Evolutionary conservation across 257 asterid species (phyloP).

Genomic region (Fraxinus cuspidata): DNA sequence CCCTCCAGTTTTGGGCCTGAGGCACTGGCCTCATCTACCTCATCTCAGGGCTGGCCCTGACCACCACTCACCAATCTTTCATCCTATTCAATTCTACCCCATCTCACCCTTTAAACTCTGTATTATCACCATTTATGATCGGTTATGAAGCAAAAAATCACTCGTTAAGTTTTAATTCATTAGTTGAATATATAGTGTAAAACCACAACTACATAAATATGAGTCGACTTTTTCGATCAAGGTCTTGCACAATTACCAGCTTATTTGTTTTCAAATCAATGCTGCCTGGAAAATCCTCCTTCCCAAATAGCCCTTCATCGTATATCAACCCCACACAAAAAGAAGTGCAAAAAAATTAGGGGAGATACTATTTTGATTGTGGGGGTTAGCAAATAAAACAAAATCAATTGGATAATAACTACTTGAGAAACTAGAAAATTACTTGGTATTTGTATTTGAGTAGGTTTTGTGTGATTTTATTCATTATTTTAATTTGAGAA

Average conservation of each 20-base stretch:
- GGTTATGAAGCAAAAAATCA: background rate
- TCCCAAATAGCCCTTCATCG: conserved; percentile 21
- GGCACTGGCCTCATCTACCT: no score
- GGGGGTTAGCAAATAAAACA: no score
- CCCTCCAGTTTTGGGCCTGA: no score
- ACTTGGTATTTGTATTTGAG: no score
- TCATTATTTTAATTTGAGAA: no score
- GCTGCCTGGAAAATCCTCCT: conserved; percentile 18
- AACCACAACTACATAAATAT: conserved; percentile 10
- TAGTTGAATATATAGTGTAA: background rate
- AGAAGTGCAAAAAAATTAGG: no score
- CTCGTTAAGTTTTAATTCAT: conserved; percentile 5
- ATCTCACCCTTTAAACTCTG: background rate
- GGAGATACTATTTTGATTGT: no score
- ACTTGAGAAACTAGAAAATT: no score
- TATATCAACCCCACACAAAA: no score
- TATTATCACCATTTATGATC: background rate
- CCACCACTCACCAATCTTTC: conserved; percentile 24
- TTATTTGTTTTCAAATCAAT: conserved; percentile 21
- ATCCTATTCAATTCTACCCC: background rate
- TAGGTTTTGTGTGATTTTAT: no score
- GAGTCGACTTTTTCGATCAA: conserved; percentile 74
- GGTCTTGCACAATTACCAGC: conserved; percentile 46
- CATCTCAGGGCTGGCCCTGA: no score
- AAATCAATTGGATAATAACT: no score